Conservation (phyloP, 1,284 basidiomycete species). For the Serendipita sp. region DNA sequence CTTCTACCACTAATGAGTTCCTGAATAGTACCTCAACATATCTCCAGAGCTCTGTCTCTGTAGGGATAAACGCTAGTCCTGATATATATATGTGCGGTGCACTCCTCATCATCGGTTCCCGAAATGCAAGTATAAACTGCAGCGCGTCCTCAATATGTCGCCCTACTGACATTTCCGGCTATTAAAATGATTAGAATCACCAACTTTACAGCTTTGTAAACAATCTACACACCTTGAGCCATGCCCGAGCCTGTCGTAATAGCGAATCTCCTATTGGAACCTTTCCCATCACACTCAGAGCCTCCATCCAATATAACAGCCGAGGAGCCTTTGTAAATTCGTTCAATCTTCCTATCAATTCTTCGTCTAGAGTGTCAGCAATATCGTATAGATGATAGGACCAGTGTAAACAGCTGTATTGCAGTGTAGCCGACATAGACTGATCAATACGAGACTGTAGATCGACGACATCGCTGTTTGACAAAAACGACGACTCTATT, state of each 20-base stretch:
- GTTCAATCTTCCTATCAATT: not conserved
- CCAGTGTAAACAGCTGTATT: not conserved
- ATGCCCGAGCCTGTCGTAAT: not conserved
- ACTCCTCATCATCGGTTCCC: not conserved
- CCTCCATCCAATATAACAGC: not conserved
- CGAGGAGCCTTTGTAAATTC: not conserved
- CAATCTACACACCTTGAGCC: not conserved
- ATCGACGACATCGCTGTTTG: not conserved
- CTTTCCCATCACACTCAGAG: not conserved
- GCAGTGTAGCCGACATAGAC: not conserved
- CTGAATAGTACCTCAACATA: not conserved
- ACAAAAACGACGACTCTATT: not conserved
- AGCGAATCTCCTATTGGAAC: not conserved
- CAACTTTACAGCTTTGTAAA: not conserved
- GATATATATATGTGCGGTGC: not conserved
- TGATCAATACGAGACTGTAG: not conserved
- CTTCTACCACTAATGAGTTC: not conserved
- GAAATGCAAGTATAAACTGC: not conserved
- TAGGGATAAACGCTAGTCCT: not conserved
- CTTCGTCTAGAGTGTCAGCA: not conserved
- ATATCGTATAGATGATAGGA: not conserved
- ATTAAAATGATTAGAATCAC: not conserved
- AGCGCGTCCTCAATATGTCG: not conserved
- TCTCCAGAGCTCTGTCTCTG: not conserved
- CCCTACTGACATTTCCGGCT: not conserved